phyloP scores from a whole-genome alignment of 1,284 basidiomycete genomes.

The Stygiomarasmius scandens region DNA sequence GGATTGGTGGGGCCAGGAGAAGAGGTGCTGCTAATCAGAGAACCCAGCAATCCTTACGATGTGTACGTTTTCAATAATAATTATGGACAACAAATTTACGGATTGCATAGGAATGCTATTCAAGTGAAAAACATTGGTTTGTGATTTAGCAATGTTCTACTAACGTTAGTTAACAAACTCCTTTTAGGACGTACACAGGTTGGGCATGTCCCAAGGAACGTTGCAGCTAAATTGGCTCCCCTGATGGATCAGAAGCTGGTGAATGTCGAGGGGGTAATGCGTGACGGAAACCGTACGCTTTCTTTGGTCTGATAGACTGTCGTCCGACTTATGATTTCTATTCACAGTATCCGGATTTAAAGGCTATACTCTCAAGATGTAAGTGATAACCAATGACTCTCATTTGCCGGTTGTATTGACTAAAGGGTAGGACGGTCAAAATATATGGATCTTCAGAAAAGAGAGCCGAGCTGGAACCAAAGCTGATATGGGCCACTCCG shows the following conservation, averaged over 20 bases:
- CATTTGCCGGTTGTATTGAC: conserved; percentile 4
- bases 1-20: conserved; percentile 80
- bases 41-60: conserved; percentile 74
- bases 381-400: conserved; percentile 25
- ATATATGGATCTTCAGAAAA: conserved; percentile 71
- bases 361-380: conserved; percentile 64
- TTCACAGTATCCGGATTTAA: conserved; percentile 44
- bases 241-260: conserved; percentile 68
- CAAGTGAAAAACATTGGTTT: conserved; percentile 73
- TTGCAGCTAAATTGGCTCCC: conserved; percentile 65
- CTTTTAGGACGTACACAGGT: conserved; percentile 59
- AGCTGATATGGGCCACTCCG: conserved; percentile 76
- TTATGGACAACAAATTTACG: conserved; percentile 6
- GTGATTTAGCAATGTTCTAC: neutral
- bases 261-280: conserved; percentile 76
- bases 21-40: conserved; percentile 71
- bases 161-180: neutral
- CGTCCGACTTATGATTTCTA: neutral
- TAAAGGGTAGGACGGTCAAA: conserved; percentile 57
- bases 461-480: conserved; percentile 62
- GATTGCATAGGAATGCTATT: conserved; percentile 68
- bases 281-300: conserved; percentile 65
- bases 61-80: conserved; percentile 39
- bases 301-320: neutral
- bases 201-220: conserved; percentile 73